Conservation (phyloP, 1,139 yeast species). For the Kurtzmaniella quercitrusa region DNA sequence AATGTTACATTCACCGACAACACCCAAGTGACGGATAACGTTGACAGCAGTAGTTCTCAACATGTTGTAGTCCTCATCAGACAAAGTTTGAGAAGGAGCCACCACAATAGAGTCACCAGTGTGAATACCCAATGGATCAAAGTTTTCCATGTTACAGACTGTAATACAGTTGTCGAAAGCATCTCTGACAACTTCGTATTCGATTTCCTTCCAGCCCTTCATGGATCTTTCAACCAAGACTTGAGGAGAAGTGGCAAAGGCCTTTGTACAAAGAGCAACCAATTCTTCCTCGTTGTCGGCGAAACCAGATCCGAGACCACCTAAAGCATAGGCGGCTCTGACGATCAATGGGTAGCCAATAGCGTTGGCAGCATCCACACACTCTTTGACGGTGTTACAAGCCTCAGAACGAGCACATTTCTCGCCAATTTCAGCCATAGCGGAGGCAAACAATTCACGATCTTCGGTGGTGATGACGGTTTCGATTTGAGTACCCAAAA, state of each 20-base stretch:
- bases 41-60: conserved; percentile 96
- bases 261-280: conserved; percentile 78
- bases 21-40: conserved; percentile 96
- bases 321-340: conserved; percentile 96
- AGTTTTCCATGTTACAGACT: conserved; percentile 99
- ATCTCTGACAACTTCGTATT: conserved; percentile 98
- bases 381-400: conserved; percentile 74
- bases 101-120: conserved; percentile 99
- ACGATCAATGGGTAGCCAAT: conserved; percentile 96
- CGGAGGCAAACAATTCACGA: conserved; percentile 89
- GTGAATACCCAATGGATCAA: conserved; percentile 97
- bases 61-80: conserved; percentile 98
- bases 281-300: conserved; percentile 88
- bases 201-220: conserved; percentile 99
- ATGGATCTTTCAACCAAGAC: conserved; percentile 91
- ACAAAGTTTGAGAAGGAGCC: conserved; percentile 96
- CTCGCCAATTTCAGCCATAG: conserved; percentile 92
- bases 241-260: conserved; percentile 95
- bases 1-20: conserved; percentile 98
- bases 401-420: conserved; percentile 93
- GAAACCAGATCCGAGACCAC: conserved; percentile 98
- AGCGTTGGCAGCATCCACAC: conserved; percentile 74
- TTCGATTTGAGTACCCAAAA: conserved; percentile 93
- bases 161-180: conserved; percentile 97
- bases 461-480: conserved; percentile 97